Evolutionary conservation across 1,284 basidiomycete genomes (phyloP), one percentile per base, ranked within the genome.

Genomic region (Paramarasmius palmivorus): DNA sequence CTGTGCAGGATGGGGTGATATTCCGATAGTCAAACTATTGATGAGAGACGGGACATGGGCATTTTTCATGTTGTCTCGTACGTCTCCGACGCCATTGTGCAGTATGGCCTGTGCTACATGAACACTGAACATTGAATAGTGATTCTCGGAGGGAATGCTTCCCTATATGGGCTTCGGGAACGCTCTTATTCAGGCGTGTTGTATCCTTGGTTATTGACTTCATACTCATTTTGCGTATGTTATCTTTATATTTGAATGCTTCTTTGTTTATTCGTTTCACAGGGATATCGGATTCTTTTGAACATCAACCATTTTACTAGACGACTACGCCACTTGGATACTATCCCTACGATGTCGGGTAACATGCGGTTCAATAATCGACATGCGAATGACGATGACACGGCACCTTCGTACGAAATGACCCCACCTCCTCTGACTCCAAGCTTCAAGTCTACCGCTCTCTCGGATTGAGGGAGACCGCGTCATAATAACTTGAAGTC

Each of bases 231-330:
- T 52, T 62, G 58, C 26, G 70, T 71, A 54, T n/a, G 20, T 2
- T 51, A 4, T 8, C 39, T 40, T 12, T 22, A n/a, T 23, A 6
- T 46, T 26, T 5, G 22, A 38, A 14, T 25, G 22, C 29, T 12
- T 19, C 38, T 9, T 45, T 32, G 9, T 40, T 10, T 23, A 1
- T 51, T 26, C 20, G 17, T 32, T 29, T 37, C 5, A 6, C 50
- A 72, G 70, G 69, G 71, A 38, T 72, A 72, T 52, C 67, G 68
- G 22, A 68, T 71, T 29, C 62, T 73, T 20, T 63, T 71, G 19
- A 71, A 71, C 50, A 62, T 73, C 41, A 66, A 62, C 50, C 60
- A 60, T 37, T 59, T 68, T 26, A 35, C 39, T 9, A 5, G 20
- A 19, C 23, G 26, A 26, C 39, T 20, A 32, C 12, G 29, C 29